Percentiles rank a stretch among this genome's conserved stretches.
Conservation (phyloP, 164 flowering plant genomes). For the Piper longum region DNA sequence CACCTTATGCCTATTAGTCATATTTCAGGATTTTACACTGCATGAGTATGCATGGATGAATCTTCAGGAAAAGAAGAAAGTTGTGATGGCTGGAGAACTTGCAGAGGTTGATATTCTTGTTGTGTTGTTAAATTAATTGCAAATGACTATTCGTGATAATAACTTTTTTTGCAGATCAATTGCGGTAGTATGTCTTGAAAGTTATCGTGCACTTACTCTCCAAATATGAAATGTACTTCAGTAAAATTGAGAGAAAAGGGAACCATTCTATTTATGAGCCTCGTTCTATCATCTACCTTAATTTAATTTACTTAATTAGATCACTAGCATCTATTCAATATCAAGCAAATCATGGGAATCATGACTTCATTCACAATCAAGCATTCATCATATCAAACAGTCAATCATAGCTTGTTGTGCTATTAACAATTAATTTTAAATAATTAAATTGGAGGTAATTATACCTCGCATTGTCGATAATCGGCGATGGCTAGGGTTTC, state of each 20-base stretch:
- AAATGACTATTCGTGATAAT: neutral
- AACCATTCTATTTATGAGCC: slow-evolving; percentile 54
- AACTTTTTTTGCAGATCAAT: slow-evolving; percentile 44
- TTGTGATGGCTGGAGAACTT: slow-evolving; percentile 62
- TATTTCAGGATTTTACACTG: slow-evolving; percentile 53
- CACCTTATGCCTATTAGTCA: neutral
- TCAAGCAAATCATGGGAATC: too few species aligned
- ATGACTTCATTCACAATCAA: too few species aligned
- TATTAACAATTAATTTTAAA: too few species aligned
- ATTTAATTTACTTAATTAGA: too few species aligned
- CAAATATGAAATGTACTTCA: slow-evolving; percentile 80
- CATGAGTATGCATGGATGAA: slow-evolving; percentile 93
- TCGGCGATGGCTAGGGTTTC: too few species aligned
- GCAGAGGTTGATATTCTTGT: slow-evolving; percentile 47
- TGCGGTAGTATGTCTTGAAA: slow-evolving; percentile 66
- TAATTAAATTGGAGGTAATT: too few species aligned
- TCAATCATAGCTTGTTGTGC: too few species aligned
- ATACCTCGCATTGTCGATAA: too few species aligned
- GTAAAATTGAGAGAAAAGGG: slow-evolving; percentile 49
- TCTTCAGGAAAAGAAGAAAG: slow-evolving; percentile 65
- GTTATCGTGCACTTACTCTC: slow-evolving; percentile 83
- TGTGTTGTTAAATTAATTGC: neutral
- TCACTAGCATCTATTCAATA: too few species aligned
- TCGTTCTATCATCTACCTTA: too few species aligned
- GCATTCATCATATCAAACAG: too few species aligned